A percentile compares a stretch with the other conserved stretches of the same genome.
These are phyloP conservation scores for Candida insectorum DNA, from an alignment of 805 yeast genomes.

Conservation along the genomic window DNA sequence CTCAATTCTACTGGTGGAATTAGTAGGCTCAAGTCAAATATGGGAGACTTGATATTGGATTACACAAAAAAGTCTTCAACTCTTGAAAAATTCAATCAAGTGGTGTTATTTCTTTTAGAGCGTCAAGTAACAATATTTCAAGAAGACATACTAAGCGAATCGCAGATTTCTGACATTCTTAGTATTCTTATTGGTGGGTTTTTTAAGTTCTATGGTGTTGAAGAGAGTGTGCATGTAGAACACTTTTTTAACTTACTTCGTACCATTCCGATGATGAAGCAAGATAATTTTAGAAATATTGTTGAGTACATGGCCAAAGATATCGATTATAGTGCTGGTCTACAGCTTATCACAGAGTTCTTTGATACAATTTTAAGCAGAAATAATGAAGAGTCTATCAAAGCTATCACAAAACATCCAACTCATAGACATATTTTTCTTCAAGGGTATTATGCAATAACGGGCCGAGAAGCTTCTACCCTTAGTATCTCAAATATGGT, in stretches of 20 bases:
- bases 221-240: slow-evolving; percentile 19
- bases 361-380: slow-evolving; percentile 25
- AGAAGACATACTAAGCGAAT: slow-evolving; percentile 27
- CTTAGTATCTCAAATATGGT: slow-evolving; percentile 29
- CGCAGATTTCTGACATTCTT: slow-evolving; percentile 30
- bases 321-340: slow-evolving; percentile 15
- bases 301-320: slow-evolving; percentile 14
- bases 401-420: slow-evolving; percentile 24
- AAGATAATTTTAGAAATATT: slow-evolving; percentile 19
- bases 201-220: slow-evolving; percentile 14
- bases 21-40: slow-evolving; percentile 16
- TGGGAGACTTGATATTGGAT: slow-evolving; percentile 19
- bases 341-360: slow-evolving; percentile 23
- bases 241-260: slow-evolving; percentile 33
- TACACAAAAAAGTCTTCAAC: neutral
- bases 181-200: slow-evolving; percentile 29
- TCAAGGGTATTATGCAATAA: slow-evolving; percentile 20
- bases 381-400: slow-evolving; percentile 37
- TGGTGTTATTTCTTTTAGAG: slow-evolving; percentile 27
- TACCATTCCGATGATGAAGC: slow-evolving; percentile 30
- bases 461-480: slow-evolving; percentile 17
- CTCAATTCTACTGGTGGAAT: slow-evolving; percentile 6
- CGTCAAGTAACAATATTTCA: slow-evolving; percentile 31
- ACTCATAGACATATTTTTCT: slow-evolving; percentile 24
- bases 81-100: slow-evolving; percentile 12